Evolutionary conservation across 257 asterid genomes (phyloP).

Genomic region (Schizonepeta tenuifolia): DNA sequence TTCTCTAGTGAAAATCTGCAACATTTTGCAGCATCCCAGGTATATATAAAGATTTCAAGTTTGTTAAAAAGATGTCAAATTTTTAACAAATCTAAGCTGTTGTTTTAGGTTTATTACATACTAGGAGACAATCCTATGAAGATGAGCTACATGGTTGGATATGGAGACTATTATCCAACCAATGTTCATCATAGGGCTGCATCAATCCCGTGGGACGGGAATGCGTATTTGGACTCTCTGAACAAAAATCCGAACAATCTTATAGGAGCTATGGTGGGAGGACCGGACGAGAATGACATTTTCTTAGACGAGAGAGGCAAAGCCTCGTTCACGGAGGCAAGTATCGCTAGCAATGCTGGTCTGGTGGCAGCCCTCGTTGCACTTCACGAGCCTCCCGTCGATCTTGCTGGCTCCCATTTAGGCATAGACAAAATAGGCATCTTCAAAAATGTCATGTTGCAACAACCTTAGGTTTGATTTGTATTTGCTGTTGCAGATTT

Average conservation of each 20-base stretch:
- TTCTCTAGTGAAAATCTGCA: constrained; percentile 42
- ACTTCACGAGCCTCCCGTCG: constrained; percentile 43
- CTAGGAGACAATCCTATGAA: constrained; percentile 66
- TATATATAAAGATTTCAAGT: background rate
- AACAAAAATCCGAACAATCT: constrained; percentile 49
- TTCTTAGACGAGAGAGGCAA: constrained; percentile 50
- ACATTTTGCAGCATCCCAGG: constrained; percentile 58
- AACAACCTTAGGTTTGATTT: background rate
- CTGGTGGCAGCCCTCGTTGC: constrained; percentile 61
- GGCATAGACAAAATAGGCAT: constrained; percentile 58
- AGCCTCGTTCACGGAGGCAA: constrained; percentile 55
- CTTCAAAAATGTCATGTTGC: constrained; percentile 45
- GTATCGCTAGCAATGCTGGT: constrained; percentile 59
- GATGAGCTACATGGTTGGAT: constrained; percentile 64
- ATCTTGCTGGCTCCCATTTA: constrained; percentile 28
- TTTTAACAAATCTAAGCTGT: background rate
- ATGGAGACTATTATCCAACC: constrained; percentile 46
- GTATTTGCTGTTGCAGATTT: too few species aligned
- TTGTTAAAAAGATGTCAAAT: background rate
- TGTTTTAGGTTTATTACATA: constrained; percentile 54
- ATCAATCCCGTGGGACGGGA: constrained; percentile 67
- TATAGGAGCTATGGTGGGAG: constrained; percentile 62
- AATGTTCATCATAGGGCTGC: constrained; percentile 65
- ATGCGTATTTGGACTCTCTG: constrained; percentile 37
- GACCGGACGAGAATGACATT: constrained; percentile 49